phyloP scores from a whole-genome alignment of 2,329 filamentous ascomycete genomes.

The Endoconidiophora polonica region DNA sequence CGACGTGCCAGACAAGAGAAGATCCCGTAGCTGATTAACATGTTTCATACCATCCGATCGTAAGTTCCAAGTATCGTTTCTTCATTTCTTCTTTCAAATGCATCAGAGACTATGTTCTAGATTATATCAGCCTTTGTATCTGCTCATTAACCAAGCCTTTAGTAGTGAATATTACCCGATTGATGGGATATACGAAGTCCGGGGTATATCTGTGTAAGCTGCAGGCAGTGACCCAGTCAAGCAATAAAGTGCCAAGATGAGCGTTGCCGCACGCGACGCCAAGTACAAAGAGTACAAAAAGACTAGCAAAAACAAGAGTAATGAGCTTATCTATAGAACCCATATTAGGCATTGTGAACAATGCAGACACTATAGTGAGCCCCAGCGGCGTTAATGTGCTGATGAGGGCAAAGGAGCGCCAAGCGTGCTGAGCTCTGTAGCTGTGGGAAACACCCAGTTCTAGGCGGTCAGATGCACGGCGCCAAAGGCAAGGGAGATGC shows the following conservation, averaged over 20 bases:
- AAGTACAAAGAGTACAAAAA: not conserved
- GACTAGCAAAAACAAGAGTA: not conserved
- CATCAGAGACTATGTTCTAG: not conserved
- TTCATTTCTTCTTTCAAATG: not conserved
- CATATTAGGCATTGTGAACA: not conserved
- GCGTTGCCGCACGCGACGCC: not conserved
- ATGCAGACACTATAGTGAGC: not conserved
- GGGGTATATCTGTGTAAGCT: not conserved
- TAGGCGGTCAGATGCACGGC: not conserved
- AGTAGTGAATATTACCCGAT: not conserved
- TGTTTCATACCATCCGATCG: too few species aligned
- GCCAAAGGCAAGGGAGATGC: not conserved
- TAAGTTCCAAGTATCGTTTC: too few species aligned
- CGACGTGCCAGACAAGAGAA: too few species aligned
- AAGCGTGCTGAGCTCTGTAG: not conserved
- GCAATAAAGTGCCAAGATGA: conserved; percentile 4
- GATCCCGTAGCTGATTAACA: too few species aligned
- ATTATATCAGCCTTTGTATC: not conserved
- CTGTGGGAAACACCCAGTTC: not conserved
- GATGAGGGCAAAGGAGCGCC: not conserved
- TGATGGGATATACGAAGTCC: conserved; percentile 1
- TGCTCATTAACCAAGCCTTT: not conserved
- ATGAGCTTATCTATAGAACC: not conserved
- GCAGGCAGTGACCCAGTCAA: not conserved
- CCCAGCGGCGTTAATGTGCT: not conserved